Base-by-base conservation (phyloP, 352 stramenopile genomes). In the Globisporangium paddicum region DNA sequence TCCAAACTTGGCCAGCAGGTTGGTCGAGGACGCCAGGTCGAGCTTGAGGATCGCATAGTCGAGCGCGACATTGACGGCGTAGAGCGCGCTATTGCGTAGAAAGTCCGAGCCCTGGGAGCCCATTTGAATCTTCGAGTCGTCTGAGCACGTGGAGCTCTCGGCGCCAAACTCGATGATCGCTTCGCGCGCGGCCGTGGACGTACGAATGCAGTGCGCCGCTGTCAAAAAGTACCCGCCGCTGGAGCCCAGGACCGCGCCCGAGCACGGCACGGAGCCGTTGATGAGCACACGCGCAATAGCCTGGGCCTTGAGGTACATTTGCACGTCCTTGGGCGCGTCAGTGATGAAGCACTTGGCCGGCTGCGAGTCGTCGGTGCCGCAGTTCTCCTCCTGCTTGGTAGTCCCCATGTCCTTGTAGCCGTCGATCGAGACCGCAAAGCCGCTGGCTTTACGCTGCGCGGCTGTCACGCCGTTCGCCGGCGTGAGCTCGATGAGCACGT, bases 1-100 rank as follows among this genome's bases (percentile, higher is more conserved):
- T 6, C 68, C 62, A 26, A 60, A 72, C 45, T 64, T 59, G 46
- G 30, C 11, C 5, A 62, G 38, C 9, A 75, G n/a, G 21, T 64
- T 44, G 13, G 45, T 54, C 16, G 30, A n/a, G 14, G 49, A 21
- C n/a, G n/a, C n/a, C 37, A 51, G 13, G 21, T 70, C 50, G n/a
- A 75, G 41, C 37, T 63, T 60, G 23, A 75, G 37, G 45, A 75
- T 56, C 14, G 63, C 68, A 42, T 73, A 76, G 44, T 64, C 66
- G 5, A 76, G 59, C 3, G 18, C 37, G 1, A 50, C 51, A 42
- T 63, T 73, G 19, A 76, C 58, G 8, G 42, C 42, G 42, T 68
- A 67, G 4, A 75, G 56, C 23, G 59, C 47, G 34, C 38, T 64
- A 34, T 60, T 60, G 34, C 48, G 55, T 48, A 64, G 38, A 38